These are phyloP conservation scores for Arabidopsis arenosa DNA, from an alignment of 345 rosid genomes.

Conservation along the genomic window DNA sequence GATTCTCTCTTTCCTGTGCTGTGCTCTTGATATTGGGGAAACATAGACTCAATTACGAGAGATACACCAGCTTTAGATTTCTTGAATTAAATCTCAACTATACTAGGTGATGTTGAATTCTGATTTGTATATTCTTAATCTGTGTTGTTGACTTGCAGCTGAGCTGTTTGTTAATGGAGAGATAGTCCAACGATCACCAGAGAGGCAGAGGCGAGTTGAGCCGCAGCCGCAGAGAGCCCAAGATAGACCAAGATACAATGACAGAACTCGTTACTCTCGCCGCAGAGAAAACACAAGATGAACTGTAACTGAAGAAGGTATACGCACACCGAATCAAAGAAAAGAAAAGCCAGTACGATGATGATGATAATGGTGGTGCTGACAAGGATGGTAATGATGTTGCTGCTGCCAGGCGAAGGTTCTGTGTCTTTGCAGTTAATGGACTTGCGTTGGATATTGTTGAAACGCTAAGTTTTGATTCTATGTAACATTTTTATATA, in stretches of 20 bases:
- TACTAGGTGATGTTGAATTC: not conserved
- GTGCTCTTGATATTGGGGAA: not conserved
- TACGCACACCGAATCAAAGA: not conserved
- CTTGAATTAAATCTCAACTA: not conserved
- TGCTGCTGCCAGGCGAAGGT: not conserved
- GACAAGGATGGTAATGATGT: not conserved
- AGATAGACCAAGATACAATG: slow-evolving; percentile 98
- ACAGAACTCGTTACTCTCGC: slow-evolving; percentile 87
- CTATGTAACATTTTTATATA: slow-evolving; percentile 33
- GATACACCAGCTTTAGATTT: not conserved
- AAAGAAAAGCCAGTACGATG: not conserved
- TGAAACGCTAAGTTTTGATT: slow-evolving; percentile 31
- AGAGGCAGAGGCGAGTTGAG: slow-evolving; percentile 90
- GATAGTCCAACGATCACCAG: slow-evolving; percentile 91
- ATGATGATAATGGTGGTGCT: not conserved
- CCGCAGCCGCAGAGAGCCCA: slow-evolving; percentile 95
- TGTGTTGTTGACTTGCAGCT: slow-evolving; percentile 58
- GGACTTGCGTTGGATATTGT: slow-evolving; percentile 21
- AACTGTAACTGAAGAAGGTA: slow-evolving; percentile 32
- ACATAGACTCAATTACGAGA: slow-evolving; percentile 26
- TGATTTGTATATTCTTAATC: slow-evolving; percentile 1
- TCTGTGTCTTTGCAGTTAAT: slow-evolving; percentile 23
- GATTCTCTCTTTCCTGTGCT: slow-evolving; percentile 18
- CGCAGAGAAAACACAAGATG: slow-evolving; percentile 74
- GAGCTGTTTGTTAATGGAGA: slow-evolving; percentile 94